Conservation (phyloP, 768 basidiomycete species). For the Lactarius hengduanensis region DNA sequence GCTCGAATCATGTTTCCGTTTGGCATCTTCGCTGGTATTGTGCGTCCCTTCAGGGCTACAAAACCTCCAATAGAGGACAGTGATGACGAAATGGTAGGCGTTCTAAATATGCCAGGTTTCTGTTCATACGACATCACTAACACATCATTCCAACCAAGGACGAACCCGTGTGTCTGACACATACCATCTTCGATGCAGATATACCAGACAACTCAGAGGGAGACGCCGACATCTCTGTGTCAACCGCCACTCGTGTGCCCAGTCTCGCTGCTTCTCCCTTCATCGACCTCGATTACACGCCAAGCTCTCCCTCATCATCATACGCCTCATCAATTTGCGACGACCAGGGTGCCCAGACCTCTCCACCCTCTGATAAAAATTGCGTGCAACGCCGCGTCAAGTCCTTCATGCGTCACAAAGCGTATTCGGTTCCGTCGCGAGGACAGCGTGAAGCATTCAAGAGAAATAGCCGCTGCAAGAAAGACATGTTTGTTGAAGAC, state of each 20-base stretch:
- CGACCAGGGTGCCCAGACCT: not conserved
- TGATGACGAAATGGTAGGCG: constrained; percentile 18
- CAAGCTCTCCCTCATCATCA: not conserved
- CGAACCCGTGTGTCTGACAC: not conserved
- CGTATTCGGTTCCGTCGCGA: constrained; percentile 12
- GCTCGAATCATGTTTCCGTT: constrained; percentile 11
- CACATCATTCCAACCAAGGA: constrained; percentile 6
- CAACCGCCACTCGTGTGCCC: not conserved
- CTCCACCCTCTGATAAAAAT: not conserved
- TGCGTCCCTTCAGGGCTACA: constrained; percentile 7
- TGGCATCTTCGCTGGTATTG: constrained; percentile 1
- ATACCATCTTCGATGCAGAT: not conserved
- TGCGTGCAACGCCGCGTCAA: constrained; percentile 6
- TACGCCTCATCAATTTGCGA: not conserved
- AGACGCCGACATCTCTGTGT: not conserved
- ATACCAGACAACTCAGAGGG: not conserved
- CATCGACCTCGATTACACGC: not conserved
- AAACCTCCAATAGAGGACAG: constrained; percentile 8
- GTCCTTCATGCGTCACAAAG: constrained; percentile 10
- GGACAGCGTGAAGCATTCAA: constrained; percentile 15
- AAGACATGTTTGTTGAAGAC: constrained; percentile 10
- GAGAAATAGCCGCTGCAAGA: not conserved
- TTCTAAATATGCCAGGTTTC: not conserved
- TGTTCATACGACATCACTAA: constrained; percentile 6
- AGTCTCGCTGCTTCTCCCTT: not conserved